Evolutionary conservation across 2,329 filamentous ascomycete genomes (phyloP), one percentile per base, ranked within the genome.

Genomic region (Penicillium sp.): DNA sequence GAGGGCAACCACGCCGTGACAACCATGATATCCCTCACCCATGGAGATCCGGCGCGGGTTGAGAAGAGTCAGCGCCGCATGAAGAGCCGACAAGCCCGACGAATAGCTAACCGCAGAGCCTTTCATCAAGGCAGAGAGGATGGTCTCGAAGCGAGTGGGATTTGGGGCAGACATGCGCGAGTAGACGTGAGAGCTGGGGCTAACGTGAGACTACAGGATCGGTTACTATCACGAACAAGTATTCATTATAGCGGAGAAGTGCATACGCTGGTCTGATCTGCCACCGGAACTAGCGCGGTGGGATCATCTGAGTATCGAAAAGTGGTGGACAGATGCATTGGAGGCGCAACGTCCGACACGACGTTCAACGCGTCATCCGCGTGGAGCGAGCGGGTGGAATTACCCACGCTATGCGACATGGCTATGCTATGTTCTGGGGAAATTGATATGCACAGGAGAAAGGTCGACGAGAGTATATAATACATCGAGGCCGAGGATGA

Each of bases 241-340:
- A 27, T 11, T 27, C 25, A 22, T 25, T 14, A n/a, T 23, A 28
- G 30, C 17, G 30, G 16, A 28, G 11, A 16, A 23, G 12, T 30
- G 29, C 74, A 65, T 65, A 84, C 80, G 57, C 77, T 76, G 38
- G 26, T 41, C 27, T 49, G 37, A 17, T 83, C 60, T 44, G 66
- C 57, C 10, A 64, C 61, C 2, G 74, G 71, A 6, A 69, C 51
- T 30, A 95, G 75, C 17, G 78, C 61, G 4, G 80, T 74, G 2
- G 87, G 85, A 59, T 95, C 75, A 36, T 71, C 66, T 17, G 74
- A 71, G 64, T 95, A 96, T 51, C 86, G 80, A 66, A 87, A 96
- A 11, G 87, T 96, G 9, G 90, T 95, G 45, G 87, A 88, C 47
- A 93, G 79, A 62, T 96, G 90, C 57, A 96, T 73, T 3, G 90